Evolutionary conservation across 257 asterid species (phyloP), one percentile per base, ranked within the genome.

Genomic region (Jacaranda copaia): DNA sequence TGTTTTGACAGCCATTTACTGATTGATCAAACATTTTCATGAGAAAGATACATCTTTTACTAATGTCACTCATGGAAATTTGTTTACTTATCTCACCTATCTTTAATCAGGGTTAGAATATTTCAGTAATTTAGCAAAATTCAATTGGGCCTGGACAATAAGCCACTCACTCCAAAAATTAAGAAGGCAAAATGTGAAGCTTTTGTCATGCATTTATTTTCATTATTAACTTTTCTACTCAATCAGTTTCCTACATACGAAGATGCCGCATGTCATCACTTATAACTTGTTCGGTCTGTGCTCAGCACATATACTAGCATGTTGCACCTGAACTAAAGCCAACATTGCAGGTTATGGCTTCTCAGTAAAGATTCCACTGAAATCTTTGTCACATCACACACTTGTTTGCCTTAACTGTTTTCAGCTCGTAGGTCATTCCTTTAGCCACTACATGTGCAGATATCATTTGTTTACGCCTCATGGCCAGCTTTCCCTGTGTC

Each of bases 381-480:
- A 7, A 39, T 55, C 16, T 8, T 38, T 42, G 58, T n/a, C 53
- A 36, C 13, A 40, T n/a, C 53, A 36, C 13, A 40, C 38, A 6
- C 38, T 38, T 36, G 49, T 49, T 15, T 36, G 14, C 42, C 3
- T 40, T 38, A 25, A 69, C 60, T 25, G 15, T 55, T 70, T 32
- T 36, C 51, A 70, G 53, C 25, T 14, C n/a, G 1, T 38, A 16
- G 42, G 3, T 32, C 69, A 69, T 69, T 25, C 15, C 51, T 52
- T 70, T 15, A 16, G 35, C 74, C 62, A 9, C 19, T 46, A 12
- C 20, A 53, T 36, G 2, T 58, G 72, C 16, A 19, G 16, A 55
- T 69, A 19, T 40, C 68, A 38, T 53, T 72, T 36, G 38, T 38
- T 68, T 68, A n/a, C n/a, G n/a, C n/a, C n/a, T n/a, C n/a, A 68